phyloP scores from a whole-genome alignment of 2,329 filamentous ascomycete genomes.

The Aspergillus fijiensis region DNA sequence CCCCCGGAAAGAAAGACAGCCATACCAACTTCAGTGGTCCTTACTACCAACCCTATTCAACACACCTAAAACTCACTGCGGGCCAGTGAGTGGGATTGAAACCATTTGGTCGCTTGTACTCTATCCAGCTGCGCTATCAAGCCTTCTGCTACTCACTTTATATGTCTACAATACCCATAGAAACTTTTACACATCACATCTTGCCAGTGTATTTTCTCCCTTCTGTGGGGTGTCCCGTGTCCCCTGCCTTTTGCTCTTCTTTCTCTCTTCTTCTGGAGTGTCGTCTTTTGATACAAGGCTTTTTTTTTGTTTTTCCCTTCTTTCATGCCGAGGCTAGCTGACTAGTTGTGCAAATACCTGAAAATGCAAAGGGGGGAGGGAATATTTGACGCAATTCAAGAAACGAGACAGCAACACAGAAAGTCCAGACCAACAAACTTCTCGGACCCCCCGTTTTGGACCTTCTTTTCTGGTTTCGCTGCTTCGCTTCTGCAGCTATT shows the following conservation, averaged over 20 bases:
- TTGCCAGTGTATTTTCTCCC: not conserved
- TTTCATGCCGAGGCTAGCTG: not conserved
- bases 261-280: not conserved
- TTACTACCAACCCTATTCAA: not conserved
- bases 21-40: not conserved
- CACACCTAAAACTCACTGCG: not conserved
- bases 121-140: no score
- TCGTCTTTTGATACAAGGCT: not conserved
- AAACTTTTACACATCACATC: no score
- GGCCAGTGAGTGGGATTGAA: not conserved
- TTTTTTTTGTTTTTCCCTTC: not conserved
- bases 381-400: constrained; percentile 7
- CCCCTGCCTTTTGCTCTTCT: not conserved
- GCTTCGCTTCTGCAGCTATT: not conserved
- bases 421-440: no score
- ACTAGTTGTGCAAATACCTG: not conserved
- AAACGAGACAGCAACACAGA: not conserved
- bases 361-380: not conserved
- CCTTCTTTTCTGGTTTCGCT: not conserved
- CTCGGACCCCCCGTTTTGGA: not conserved
- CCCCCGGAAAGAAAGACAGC: not conserved
- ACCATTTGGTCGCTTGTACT: not conserved
- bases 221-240: not conserved
- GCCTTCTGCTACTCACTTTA: not conserved
- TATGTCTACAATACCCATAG: not conserved